Percentiles rank a stretch among this genome's conserved stretches.
phyloP scores from a whole-genome alignment of 2,329 filamentous ascomycete species.

The Aspergillus transmontanensis region DNA sequence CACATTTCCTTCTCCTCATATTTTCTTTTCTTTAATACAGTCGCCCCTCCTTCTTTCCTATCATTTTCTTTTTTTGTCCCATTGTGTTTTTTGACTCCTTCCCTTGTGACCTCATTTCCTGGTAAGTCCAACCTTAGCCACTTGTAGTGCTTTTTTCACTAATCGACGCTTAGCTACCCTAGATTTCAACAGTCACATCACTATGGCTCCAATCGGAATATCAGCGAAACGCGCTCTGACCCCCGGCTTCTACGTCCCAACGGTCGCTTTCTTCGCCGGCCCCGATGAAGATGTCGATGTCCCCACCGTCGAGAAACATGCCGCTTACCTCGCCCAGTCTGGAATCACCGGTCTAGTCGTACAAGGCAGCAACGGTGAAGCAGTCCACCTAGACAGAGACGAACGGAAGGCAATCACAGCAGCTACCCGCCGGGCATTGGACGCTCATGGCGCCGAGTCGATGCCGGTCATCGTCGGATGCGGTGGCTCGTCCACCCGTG shows the following conservation, averaged over 20 bases:
- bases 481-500: conserved; percentile 71
- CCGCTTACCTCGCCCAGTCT: conserved; percentile 69
- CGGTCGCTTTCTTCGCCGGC: conserved; percentile 71
- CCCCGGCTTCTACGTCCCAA: conserved; percentile 70
- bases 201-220: conserved; percentile 28
- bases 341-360: conserved; percentile 75
- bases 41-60: conserved; percentile 3
- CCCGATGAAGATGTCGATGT: conserved; percentile 68
- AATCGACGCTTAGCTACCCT: not conserved
- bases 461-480: conserved; percentile 77
- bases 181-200: conserved; percentile 8
- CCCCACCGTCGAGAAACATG: conserved; percentile 59
- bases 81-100: not conserved
- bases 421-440: conserved; percentile 69
- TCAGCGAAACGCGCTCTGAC: conserved; percentile 31
- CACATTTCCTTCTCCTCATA: conserved; percentile 7
- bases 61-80: not conserved
- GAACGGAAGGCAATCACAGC: conserved; percentile 71
- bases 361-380: conserved; percentile 82
- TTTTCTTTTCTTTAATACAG: not conserved
- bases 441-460: conserved; percentile 64
- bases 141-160: not conserved
- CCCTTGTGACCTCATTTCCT: not conserved
- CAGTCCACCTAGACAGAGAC: conserved; percentile 72
- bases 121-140: not conserved